Percentiles rank a stretch among this genome's conserved stretches.
Evolutionary conservation across 257 asterid species (phyloP).

Genomic region (Mentha longifolia): DNA sequence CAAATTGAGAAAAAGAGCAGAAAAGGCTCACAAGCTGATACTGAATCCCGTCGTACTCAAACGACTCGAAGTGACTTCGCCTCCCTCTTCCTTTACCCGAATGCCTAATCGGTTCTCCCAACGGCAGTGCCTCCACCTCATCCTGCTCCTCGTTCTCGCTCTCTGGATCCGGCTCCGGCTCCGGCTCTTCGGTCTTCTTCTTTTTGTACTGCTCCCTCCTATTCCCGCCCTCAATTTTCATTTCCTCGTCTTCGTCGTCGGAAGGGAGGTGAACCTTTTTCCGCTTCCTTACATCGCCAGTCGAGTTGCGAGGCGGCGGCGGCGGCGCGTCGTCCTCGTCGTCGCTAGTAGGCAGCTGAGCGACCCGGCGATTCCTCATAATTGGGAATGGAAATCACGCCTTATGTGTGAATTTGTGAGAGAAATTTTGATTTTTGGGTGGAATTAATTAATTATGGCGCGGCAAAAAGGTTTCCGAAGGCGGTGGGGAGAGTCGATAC

Average conservation of each 20-base stretch:
- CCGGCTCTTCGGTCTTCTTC: conserved; percentile 29
- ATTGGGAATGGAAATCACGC: neutral
- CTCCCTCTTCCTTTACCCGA: conserved; percentile 70
- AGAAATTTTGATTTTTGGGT: neutral
- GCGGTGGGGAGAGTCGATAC: neutral
- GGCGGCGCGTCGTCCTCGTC: conserved; percentile 54
- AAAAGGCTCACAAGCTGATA: conserved; percentile 69
- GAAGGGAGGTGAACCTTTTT: conserved; percentile 40
- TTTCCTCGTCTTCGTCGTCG: conserved; percentile 46
- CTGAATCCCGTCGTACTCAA: conserved; percentile 75
- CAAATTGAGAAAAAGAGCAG: conserved; percentile 18
- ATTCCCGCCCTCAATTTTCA: conserved; percentile 43
- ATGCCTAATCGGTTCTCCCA: conserved; percentile 70
- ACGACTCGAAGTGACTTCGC: conserved; percentile 51
- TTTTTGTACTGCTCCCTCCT: conserved; percentile 36
- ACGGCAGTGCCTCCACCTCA: conserved; percentile 62
- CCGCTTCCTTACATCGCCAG: conserved; percentile 47
- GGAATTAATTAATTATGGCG: neutral
- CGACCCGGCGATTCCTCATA: conserved; percentile 64
- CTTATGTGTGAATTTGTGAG: neutral
- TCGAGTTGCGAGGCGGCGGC: conserved; percentile 36
- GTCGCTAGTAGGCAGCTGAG: conserved; percentile 57
- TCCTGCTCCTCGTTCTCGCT: conserved; percentile 44
- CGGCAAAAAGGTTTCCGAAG: neutral
- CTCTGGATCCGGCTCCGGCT: conserved; percentile 34